Evolutionary conservation across 2,329 filamentous ascomycete species (phyloP), one percentile per base, ranked within the genome.

Genomic region (Clonostachys chloroleuca): DNA sequence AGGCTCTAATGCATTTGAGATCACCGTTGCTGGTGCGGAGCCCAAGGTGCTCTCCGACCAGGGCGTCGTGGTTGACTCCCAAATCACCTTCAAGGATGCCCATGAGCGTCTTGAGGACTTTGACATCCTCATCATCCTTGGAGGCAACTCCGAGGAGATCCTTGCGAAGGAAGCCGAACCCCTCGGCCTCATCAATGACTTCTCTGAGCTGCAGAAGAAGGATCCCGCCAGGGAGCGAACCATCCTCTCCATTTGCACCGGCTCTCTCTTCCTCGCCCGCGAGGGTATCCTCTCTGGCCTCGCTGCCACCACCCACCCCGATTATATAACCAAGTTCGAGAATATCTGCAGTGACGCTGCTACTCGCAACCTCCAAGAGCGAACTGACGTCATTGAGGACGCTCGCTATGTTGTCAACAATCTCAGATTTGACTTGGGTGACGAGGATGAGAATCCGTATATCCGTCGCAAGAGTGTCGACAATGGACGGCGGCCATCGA

Each of bases 321-420:
- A 94, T 67, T 84, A 76, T 69, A 78, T 91, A 58, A 90, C 88
- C 64, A 86, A 81, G 54, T 83, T 95, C 61, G 89, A 94, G 75
- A 91, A 84, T 58, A 70, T 91, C 56, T 91, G 87, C 75, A 87
- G 86, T 65, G 83, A 89, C 54, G 81, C 83, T 43, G 80, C 86
- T 42, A 80, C 81, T 49, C 77, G 83, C 52, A 83, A 88, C 64
- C 74, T 87, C 55, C 79, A 82, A 48, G 86, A 91, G 72, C 84
- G 87, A 61, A 90, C 87, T 58, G 88, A 94, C 60, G 86, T 94
- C 53, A 79, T 92, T 60, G 88, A 94, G 61, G 85, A 89, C 53
- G 77, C 78, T 60, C 80, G 89, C 60, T 95, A 94, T 63, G 89
- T 95, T 17, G 89, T 95, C 65, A 95, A 95, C 77, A 94, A 95